Percentiles rank a stretch among this genome's conserved stretches.
These are phyloP conservation scores for Cercospora brassicicola DNA, from an alignment of 2,329 filamentous ascomycete genomes.

Conservation along the genomic window DNA sequence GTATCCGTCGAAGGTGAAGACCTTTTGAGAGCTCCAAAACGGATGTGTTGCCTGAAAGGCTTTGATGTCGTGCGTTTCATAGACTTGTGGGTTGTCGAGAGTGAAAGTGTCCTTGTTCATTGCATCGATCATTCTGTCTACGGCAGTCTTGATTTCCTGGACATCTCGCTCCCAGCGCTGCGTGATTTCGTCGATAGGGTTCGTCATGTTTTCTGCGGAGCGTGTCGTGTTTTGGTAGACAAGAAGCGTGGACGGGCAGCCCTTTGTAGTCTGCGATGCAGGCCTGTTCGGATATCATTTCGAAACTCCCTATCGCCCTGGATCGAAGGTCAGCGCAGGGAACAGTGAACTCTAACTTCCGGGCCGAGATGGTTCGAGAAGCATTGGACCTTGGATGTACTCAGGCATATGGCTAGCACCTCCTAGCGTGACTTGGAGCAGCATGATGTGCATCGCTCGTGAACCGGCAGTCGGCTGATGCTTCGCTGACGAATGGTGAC, in stretches of 20 bases:
- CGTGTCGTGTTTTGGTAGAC: background rate
- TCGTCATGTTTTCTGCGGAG: background rate
- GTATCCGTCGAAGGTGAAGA: conserved; percentile 1
- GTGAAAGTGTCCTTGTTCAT: conserved; percentile 9
- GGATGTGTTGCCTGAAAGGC: background rate
- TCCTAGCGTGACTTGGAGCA: background rate
- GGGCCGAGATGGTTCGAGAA: background rate
- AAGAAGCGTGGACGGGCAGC: background rate
- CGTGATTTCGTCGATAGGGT: background rate
- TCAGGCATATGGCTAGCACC: background rate
- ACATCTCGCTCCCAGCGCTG: background rate
- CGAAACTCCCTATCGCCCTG: background rate
- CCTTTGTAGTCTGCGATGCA: background rate
- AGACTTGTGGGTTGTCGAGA: conserved; percentile 7
- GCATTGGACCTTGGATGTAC: background rate
- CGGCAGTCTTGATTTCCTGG: background rate
- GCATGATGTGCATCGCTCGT: background rate
- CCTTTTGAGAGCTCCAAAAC: background rate
- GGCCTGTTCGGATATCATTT: background rate
- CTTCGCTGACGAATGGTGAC: background rate
- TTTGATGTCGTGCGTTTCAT: background rate
- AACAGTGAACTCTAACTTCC: background rate
- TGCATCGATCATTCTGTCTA: conserved; percentile 2
- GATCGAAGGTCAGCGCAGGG: background rate
- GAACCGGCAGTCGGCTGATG: background rate